Evolutionary conservation across 306 rosid genomes (phyloP).

Genomic region (Castanea sativa): DNA sequence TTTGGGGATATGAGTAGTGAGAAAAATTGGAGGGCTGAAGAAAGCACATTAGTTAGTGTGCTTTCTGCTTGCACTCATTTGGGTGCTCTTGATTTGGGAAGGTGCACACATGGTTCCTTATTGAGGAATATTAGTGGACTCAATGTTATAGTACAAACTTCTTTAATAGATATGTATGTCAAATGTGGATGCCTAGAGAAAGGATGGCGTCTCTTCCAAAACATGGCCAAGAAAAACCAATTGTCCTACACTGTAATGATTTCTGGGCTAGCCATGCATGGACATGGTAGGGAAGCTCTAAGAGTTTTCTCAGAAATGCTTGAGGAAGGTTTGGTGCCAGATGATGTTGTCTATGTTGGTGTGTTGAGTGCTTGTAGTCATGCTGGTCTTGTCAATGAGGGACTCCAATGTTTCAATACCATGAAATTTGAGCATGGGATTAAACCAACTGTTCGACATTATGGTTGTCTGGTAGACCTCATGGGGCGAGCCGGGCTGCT

Average conservation of each 20-base stretch:
- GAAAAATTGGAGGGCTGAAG: conserved; percentile 68
- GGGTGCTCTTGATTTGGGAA: conserved; percentile 71
- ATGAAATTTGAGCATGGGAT: conserved; percentile 63
- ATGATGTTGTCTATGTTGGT: conserved; percentile 60
- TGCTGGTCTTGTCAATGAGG: conserved; percentile 74
- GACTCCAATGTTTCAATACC: conserved; percentile 43
- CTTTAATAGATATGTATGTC: conserved; percentile 75
- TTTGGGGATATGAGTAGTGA: conserved; percentile 62
- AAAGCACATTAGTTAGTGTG: conserved; percentile 66
- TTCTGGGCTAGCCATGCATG: conserved; percentile 79
- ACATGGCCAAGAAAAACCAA: conserved; percentile 60
- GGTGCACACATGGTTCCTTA: conserved; percentile 62
- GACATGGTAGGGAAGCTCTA: conserved; percentile 71
- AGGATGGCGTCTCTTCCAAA: conserved; percentile 48
- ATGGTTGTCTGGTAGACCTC: conserved; percentile 84
- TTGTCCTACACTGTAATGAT: conserved; percentile 72
- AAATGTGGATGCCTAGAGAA: conserved; percentile 75
- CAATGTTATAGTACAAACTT: conserved; percentile 74
- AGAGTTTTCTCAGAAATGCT: conserved; percentile 60
- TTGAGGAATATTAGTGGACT: conserved; percentile 65
- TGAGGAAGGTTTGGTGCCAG: conserved; percentile 61
- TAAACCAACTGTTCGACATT: conserved; percentile 65
- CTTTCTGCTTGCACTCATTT: conserved; percentile 82
- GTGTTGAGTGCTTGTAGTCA: conserved; percentile 71
- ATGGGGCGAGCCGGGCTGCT: conserved; percentile 73